A percentile compares a stretch with the other conserved stretches of the same genome.
phyloP scores from a whole-genome alignment of 164 flowering plant species.

The Echeveria elegans region DNA sequence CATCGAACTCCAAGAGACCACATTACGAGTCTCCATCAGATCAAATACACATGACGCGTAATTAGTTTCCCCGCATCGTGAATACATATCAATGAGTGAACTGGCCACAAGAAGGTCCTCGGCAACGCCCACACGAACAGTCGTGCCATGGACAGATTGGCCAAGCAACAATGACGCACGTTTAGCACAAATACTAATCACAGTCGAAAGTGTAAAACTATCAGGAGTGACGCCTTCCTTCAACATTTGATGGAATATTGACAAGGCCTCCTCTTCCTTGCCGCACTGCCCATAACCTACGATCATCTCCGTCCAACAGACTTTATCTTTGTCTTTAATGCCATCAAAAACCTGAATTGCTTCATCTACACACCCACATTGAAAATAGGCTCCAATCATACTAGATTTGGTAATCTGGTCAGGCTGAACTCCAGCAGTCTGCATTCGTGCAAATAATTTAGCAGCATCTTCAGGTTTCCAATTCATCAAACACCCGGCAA shows the following conservation, averaged over 20 bases:
- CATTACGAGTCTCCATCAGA: slow-evolving; percentile 26
- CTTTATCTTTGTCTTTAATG: slow-evolving; percentile 30
- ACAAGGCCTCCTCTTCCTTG: slow-evolving; percentile 39
- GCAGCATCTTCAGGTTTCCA: slow-evolving; percentile 29
- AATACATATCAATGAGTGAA: slow-evolving; percentile 56
- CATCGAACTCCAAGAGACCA: slow-evolving; percentile 29
- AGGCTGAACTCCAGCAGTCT: slow-evolving; percentile 23
- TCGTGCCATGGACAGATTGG: slow-evolving; percentile 34
- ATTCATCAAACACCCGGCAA: slow-evolving; percentile 36
- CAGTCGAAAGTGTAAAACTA: slow-evolving; percentile 30
- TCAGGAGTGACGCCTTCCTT: slow-evolving; percentile 30
- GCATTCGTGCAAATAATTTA: slow-evolving; percentile 35
- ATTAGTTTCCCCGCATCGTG: slow-evolving; percentile 42
- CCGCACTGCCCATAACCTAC: slow-evolving; percentile 42
- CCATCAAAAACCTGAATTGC: slow-evolving; percentile 25
- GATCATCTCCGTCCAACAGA: slow-evolving; percentile 54
- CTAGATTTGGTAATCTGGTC: slow-evolving; percentile 42
- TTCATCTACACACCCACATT: slow-evolving; percentile 26
- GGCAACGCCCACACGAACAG: slow-evolving; percentile 26
- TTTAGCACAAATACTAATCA: slow-evolving; percentile 41
- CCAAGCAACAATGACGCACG: slow-evolving; percentile 37
- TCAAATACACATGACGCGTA: slow-evolving; percentile 35
- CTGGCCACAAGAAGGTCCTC: slow-evolving; percentile 36
- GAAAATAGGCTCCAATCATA: slow-evolving; percentile 34
- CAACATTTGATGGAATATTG: slow-evolving; percentile 31